These are phyloP conservation scores for Syzygium aqueum DNA, from an alignment of 345 rosid species.

Conservation along the genomic window DNA sequence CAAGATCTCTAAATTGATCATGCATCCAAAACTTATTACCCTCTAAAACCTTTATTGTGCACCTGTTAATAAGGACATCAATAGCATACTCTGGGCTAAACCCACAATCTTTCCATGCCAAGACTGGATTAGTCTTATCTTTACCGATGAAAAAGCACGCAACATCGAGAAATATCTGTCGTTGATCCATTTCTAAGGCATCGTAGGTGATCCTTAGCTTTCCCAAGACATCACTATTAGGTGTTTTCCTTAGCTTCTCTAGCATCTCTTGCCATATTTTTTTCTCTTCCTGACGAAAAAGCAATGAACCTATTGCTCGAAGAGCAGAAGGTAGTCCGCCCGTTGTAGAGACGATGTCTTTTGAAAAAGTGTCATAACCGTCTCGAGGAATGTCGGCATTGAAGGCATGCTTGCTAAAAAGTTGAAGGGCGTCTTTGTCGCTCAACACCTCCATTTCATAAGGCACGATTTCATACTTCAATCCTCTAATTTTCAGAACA, in stretches of 20 bases:
- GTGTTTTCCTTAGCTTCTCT: neutral
- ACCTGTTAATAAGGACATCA: neutral
- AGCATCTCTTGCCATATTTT: neutral
- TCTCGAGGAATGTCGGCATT: neutral
- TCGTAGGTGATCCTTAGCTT: neutral
- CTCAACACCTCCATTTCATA: neutral
- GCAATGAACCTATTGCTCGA: neutral
- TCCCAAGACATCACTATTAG: neutral
- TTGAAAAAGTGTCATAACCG: neutral
- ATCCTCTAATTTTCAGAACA: neutral
- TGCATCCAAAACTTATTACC: neutral
- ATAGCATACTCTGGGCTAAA: neutral
- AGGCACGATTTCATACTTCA: neutral
- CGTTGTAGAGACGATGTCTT: neutral
- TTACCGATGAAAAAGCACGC: neutral
- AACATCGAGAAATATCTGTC: neutral
- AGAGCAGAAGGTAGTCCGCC: neutral
- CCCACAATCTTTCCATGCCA: neutral
- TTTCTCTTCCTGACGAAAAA: neutral
- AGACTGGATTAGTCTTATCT: neutral
- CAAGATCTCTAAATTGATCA: neutral
- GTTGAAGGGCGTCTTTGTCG: neutral
- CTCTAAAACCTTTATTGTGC: neutral
- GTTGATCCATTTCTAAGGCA: neutral
- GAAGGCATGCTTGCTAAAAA: neutral